Evolutionary conservation across 306 rosid genomes (phyloP), one percentile per base, ranked within the genome.

Genomic region (Corylus americana): DNA sequence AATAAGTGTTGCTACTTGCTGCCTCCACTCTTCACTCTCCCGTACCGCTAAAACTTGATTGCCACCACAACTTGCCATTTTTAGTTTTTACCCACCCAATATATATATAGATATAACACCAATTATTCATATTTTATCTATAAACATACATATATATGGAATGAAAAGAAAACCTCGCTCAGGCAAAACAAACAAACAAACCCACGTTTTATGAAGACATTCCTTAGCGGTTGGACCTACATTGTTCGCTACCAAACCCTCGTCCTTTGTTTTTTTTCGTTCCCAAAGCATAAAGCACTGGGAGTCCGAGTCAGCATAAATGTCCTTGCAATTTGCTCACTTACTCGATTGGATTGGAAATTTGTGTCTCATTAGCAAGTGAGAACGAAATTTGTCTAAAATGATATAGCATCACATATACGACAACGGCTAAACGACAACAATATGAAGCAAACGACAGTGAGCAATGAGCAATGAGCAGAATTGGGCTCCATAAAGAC

Each of bases 401-500:
- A 62, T 39, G 16, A 42, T 42, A 39, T 39, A 4, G 6, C 45
- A 37, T 68, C 29, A 42, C 51, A 39, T 44, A 10, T n/a, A 4
- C 22, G 72, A 68, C 12, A 68, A 18, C 8, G 14, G 39, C 29
- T 55, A 73, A 54, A 39, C 44, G 61, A 62, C 71, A 53, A 71
- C 18, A 4, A 7, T 0, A 29, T 11, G 78, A 54, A 69, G 74
- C 51, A 59, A 17, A 39, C 58, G 45, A 42, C 45, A 35, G 13
- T 10, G 14, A 11, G 13, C 39, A 2, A 5, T 7, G 37, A n/a
- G 74, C 76, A 2, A 5, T 7, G 37, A n/a, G 74, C 76, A 45
- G 71, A 77, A 35, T 80, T 80, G 89, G 90, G 90, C 83, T 83
- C 86, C 91, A 87, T 76, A 78, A 78, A 76, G 82, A 79, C 83